Evolutionary conservation across 164 flowering plant species (phyloP).

Genomic region (Aristolochia fimbriata): DNA sequence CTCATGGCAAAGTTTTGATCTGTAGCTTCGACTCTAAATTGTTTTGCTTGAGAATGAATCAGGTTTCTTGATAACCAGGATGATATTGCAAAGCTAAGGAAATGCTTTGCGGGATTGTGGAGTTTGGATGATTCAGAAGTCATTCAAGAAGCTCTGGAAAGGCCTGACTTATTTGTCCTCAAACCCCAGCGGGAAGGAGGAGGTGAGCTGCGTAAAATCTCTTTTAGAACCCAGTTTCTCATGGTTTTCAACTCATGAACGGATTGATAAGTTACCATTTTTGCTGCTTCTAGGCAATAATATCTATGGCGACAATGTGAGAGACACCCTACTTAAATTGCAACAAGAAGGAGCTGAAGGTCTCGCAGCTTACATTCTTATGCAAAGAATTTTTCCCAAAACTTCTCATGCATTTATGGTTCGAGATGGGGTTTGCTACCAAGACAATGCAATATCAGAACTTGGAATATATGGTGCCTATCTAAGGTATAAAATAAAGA

Average conservation of each 20-base stretch:
- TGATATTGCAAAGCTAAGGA: constrained; percentile 60
- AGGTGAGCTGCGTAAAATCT: constrained; percentile 33
- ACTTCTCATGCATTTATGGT: constrained; percentile 41
- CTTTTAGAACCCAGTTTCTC: background rate
- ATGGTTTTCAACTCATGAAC: background rate
- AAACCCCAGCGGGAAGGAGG: constrained; percentile 99
- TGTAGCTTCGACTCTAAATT: background rate
- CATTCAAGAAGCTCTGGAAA: constrained; percentile 55
- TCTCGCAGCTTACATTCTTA: constrained; percentile 81
- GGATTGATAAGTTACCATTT: background rate
- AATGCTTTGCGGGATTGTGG: constrained; percentile 97
- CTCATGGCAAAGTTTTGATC: background rate
- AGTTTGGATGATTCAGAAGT: constrained; percentile 67
- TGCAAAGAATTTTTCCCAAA: constrained; percentile 86
- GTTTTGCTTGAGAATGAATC: constrained; percentile 8
- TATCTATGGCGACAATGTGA: constrained; percentile 73
- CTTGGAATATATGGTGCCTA: constrained; percentile 89
- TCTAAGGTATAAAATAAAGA: constrained; percentile 37
- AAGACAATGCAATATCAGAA: constrained; percentile 72
- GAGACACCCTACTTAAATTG: constrained; percentile 47
- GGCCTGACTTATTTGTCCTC: constrained; percentile 76
- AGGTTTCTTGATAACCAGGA: constrained; percentile 83
- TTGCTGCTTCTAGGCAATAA: constrained; percentile 59
- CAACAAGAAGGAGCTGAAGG: constrained; percentile 56
- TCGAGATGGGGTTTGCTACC: constrained; percentile 68